Base-by-base conservation (phyloP, 352 stramenopile genomes). In the Pelagophyceae sp. region DNA sequence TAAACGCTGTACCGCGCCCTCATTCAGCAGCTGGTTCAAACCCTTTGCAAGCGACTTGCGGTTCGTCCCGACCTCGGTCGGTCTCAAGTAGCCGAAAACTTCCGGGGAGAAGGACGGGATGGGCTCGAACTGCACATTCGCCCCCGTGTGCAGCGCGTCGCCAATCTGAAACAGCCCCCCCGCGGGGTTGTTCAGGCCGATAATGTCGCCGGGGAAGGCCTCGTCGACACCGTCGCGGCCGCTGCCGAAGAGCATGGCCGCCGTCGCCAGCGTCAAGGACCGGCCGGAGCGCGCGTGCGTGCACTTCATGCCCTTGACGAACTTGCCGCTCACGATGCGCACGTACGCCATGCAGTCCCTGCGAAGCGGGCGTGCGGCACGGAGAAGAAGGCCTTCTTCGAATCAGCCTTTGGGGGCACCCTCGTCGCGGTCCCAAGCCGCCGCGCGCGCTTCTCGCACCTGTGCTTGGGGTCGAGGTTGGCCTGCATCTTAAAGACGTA, bases 401-500 rank as follows among this genome's bases (percentile, higher is more conserved):
- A n/a, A n/a, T n/a, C n/a, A n/a, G n/a, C n/a, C n/a, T n/a, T n/a
- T n/a, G n/a, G n/a, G n/a, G n/a, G n/a, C n/a, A n/a, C n/a, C n/a
- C n/a, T n/a, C n/a, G n/a, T n/a, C n/a, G n/a, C n/a, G n/a, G n/a
- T n/a, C n/a, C n/a, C n/a, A n/a, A n/a, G n/a, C n/a, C n/a, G n/a
- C n/a, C n/a, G n/a, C n/a, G n/a, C n/a, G n/a, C n/a, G n/a, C n/a
- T n/a, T n/a, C n/a, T n/a, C n/a, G n/a, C n/a, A n/a, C n/a, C n/a
- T 27, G 61, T 71, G 70, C 40, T 84, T 83, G 31, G 83, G 83
- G 71, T 87, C 82, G 61, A 87, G 67, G 72, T 87, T 87, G 5
- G 83, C 84, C 78, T 95, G 90, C 37, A 91, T 91, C 82, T 95
- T 95, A 80, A 95, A 95, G 37, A 94, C 81, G 81, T 93, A 93